phyloP scores from a whole-genome alignment of 225 moss, liverwort and hornwort genomes.

The Anthoceros angustus region DNA sequence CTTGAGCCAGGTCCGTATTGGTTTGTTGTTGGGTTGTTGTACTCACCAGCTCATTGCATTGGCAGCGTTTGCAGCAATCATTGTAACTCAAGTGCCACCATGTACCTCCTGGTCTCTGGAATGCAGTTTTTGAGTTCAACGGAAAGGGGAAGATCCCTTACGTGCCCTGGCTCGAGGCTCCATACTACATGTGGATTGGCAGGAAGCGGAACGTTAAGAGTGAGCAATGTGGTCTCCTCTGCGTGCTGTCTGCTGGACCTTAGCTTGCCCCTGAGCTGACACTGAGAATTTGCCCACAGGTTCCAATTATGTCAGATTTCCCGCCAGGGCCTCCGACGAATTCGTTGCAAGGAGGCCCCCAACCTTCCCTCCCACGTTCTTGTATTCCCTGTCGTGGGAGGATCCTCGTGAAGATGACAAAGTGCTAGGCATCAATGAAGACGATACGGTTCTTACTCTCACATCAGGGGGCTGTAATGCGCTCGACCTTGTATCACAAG shows the following conservation, averaged over 20 bases:
- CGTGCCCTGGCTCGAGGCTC: conserved; percentile 60
- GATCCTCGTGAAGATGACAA: conserved; percentile 97
- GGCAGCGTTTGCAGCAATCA: neutral
- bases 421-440: conserved; percentile 47
- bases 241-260: neutral
- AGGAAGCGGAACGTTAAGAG: conserved; percentile 43
- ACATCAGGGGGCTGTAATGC: conserved; percentile 99
- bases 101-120: neutral
- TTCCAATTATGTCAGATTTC: conserved; percentile 50
- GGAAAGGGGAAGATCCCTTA: conserved; percentile 69
- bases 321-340: conserved; percentile 84
- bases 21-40: neutral
- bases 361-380: conserved; percentile 83
- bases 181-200: conserved; percentile 89
- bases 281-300: conserved; percentile 20
- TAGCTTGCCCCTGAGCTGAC: neutral
- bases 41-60: neutral
- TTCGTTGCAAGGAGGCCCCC: conserved; percentile 77
- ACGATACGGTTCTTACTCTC: conserved; percentile 77
- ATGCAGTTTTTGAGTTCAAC: conserved; percentile 84
- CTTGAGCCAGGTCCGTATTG: conserved; percentile 52
- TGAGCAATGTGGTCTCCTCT: conserved; percentile 10
- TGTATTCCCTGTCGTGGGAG: conserved; percentile 96
- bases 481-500: conserved; percentile 80
- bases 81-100: neutral